Evolutionary conservation across 306 rosid genomes (phyloP).

Genomic region (Lathyrus tuberosus): DNA sequence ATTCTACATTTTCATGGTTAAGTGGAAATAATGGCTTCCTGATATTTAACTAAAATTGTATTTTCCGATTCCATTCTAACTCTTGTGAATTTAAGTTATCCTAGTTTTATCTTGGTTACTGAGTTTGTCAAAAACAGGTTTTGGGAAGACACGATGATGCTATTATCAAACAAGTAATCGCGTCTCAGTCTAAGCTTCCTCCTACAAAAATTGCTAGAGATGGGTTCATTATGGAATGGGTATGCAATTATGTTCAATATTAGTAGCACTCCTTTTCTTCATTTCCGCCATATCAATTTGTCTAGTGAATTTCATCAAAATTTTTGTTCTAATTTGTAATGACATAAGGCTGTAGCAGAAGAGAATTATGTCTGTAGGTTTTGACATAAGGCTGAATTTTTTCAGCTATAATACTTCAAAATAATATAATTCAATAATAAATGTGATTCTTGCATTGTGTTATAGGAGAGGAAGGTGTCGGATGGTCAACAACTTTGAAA

Average conservation of each 20-base stretch:
- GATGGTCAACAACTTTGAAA: no score
- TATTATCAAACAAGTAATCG: constrained; percentile 54
- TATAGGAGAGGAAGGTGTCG: no score
- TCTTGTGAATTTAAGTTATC: no score
- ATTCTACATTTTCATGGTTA: no score
- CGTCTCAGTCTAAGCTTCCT: constrained; percentile 68
- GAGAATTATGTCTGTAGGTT: no score
- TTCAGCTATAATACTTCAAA: no score
- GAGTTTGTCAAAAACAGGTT: constrained; percentile 52
- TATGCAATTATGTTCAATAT: constrained; percentile 42
- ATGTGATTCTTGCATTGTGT: no score
- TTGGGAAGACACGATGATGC: constrained; percentile 70
- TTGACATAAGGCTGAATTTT: not conserved
- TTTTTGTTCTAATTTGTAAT: constrained; percentile 18
- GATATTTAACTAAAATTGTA: no score
- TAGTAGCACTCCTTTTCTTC: constrained; percentile 13
- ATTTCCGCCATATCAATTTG: not conserved
- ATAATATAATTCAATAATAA: no score
- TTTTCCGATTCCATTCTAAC: no score
- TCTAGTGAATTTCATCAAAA: constrained; percentile 3
- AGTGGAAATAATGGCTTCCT: no score
- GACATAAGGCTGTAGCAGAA: not conserved
- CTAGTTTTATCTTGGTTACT: constrained; percentile 27
- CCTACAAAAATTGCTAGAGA: constrained; percentile 78
- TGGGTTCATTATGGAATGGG: constrained; percentile 97